phyloP scores from a whole-genome alignment of 2,329 filamentous ascomycete species.

The Fusarium pseudocircinatum region DNA sequence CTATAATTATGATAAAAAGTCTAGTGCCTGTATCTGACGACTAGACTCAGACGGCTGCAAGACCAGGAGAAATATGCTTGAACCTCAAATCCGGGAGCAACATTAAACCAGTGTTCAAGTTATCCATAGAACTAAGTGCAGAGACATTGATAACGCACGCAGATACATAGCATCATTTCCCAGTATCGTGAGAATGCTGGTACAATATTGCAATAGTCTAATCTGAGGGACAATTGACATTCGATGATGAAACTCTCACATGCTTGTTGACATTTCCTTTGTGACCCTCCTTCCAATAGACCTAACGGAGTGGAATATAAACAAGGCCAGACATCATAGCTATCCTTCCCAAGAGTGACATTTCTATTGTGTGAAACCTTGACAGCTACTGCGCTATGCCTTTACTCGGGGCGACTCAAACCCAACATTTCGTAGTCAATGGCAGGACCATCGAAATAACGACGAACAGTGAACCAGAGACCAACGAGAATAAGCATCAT shows the following conservation, averaged over 20 bases:
- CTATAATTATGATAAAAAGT: neutral
- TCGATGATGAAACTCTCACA: neutral
- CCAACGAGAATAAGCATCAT: neutral
- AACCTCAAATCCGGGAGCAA: too few relatives aligned
- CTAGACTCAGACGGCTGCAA: too few relatives aligned
- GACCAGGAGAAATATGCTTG: too few relatives aligned
- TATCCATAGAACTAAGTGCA: too few relatives aligned
- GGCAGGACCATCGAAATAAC: neutral
- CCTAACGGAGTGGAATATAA: neutral
- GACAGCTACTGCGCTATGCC: fast-evolving
- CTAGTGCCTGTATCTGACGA: too few relatives aligned
- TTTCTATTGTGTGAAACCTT: too few relatives aligned
- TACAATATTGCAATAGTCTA: neutral
- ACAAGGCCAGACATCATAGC: too few relatives aligned
- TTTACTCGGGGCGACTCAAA: neutral
- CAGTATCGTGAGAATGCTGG: fast-evolving
- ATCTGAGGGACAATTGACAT: fast-evolving
- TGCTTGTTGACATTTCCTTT: neutral
- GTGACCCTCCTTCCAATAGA: neutral
- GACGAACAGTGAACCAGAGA: neutral
- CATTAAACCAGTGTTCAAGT: too few relatives aligned
- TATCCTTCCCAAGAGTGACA: too few relatives aligned
- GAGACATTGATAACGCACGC: neutral
- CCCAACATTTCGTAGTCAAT: neutral
- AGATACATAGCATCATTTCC: neutral